Conservation (phyloP, 2,329 filamentous ascomycete genomes). For the Penicillium sclerotiorum region DNA sequence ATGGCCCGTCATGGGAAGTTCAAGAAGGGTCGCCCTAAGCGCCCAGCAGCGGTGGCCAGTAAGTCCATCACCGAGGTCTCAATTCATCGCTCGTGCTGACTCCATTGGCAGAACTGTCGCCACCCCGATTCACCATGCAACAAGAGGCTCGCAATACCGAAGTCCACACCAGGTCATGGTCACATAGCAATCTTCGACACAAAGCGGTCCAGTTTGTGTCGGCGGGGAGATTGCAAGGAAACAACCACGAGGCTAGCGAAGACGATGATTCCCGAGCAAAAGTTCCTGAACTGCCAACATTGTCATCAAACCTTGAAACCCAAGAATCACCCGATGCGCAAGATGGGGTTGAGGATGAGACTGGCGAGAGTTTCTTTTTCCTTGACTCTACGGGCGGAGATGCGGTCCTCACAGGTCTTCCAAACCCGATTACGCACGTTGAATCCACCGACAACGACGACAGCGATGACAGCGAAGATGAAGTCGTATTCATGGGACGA, state of each 20-base stretch:
- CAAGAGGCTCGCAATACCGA: slow-evolving; percentile 63
- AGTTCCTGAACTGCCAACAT: no score
- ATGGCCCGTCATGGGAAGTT: slow-evolving; percentile 32
- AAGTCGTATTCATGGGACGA: slow-evolving; percentile 44
- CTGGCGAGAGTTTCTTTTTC: slow-evolving; percentile 30
- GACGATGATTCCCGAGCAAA: no score
- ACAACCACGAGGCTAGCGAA: slow-evolving; percentile 26
- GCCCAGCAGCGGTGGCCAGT: slow-evolving; percentile 11
- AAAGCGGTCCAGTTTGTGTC: slow-evolving; percentile 63
- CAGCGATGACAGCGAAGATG: slow-evolving; percentile 66
- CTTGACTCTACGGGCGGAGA: slow-evolving; percentile 38
- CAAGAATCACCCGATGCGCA: slow-evolving; percentile 22
- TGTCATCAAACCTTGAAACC: slow-evolving; percentile 4
- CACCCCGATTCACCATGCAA: slow-evolving; percentile 49
- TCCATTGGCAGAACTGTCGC: slow-evolving; percentile 17
- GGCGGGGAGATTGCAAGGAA: slow-evolving; percentile 53
- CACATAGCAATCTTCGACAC: slow-evolving; percentile 57
- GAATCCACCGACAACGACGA: slow-evolving; percentile 47
- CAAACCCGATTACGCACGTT: slow-evolving; percentile 23
- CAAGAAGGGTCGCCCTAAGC: slow-evolving; percentile 27
- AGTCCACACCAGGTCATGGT: slow-evolving; percentile 51
- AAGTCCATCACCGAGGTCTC: background rate
- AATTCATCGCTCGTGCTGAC: background rate
- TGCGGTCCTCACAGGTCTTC: slow-evolving; percentile 30
- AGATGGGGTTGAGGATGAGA: slow-evolving; percentile 9